phyloP scores from a whole-genome alignment of 495 filamentous ascomycete species.

The Xylaria intraflava region DNA sequence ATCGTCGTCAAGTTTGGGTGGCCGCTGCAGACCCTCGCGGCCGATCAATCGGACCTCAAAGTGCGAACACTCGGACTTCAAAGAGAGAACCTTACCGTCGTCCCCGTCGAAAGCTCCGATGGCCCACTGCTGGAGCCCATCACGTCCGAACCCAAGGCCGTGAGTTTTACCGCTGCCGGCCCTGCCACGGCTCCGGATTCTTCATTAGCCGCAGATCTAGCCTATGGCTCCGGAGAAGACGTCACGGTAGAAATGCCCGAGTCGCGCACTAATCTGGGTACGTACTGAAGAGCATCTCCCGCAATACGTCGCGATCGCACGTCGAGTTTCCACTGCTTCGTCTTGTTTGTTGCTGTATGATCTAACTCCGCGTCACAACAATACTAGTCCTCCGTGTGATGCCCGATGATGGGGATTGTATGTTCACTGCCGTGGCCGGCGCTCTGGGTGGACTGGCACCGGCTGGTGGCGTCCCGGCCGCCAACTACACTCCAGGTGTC shows the following conservation, averaged over 20 bases:
- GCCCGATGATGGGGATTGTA: conserved; percentile 94
- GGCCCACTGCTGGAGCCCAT: background rate
- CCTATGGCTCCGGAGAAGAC: conserved; percentile 12
- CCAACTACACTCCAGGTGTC: conserved; percentile 51
- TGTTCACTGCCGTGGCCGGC: conserved; percentile 82
- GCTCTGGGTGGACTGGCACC: conserved; percentile 47
- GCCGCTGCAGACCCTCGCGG: conserved; percentile 63
- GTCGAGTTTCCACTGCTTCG: too few species aligned
- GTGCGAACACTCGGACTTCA: conserved; percentile 59
- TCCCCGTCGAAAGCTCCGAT: conserved; percentile 30
- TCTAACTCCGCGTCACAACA: background rate
- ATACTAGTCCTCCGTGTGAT: conserved; percentile 74
- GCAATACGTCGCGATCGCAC: background rate
- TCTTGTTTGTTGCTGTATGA: background rate
- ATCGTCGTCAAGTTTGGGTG: conserved; percentile 87
- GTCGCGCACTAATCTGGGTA: conserved; percentile 16
- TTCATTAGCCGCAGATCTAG: conserved; percentile 1
- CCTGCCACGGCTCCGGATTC: conserved; percentile 2
- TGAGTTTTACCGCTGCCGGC: background rate
- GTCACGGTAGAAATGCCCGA: conserved; percentile 21
- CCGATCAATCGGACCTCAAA: conserved; percentile 33
- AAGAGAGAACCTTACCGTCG: conserved; percentile 76
- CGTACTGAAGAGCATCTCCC: background rate
- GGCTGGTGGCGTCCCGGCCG: background rate
- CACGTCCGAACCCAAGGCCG: background rate